Evolutionary conservation across 2,329 filamentous ascomycete genomes (phyloP).

Genomic region (Hansfordia pulvinata): DNA sequence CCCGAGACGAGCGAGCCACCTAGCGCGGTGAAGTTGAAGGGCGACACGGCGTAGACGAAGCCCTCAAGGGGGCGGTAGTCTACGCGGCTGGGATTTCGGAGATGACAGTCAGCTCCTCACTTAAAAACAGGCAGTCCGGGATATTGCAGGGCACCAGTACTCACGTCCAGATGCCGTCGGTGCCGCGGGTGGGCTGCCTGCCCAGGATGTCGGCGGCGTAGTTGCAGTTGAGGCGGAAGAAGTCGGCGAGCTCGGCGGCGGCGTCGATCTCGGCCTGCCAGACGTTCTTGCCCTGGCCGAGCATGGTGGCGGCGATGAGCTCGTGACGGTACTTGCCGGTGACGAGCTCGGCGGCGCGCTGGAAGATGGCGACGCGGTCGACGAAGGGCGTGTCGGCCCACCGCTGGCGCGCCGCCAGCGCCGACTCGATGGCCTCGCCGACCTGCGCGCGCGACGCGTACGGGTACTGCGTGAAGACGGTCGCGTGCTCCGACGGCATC

Average conservation of each 20-base stretch:
- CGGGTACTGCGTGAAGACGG: constrained; percentile 20
- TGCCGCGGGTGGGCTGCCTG: constrained; percentile 74
- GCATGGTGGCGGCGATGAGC: constrained; percentile 89
- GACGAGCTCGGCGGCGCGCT: constrained; percentile 18
- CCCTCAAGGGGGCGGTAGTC: constrained; percentile 41
- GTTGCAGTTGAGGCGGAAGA: constrained; percentile 86
- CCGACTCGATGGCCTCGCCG: constrained; percentile 13
- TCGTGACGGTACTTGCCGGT: constrained; percentile 90
- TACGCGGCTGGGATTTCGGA: constrained; percentile 49
- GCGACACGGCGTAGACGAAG: constrained; percentile 25
- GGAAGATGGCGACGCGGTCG: constrained; percentile 22
- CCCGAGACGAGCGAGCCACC: constrained; percentile 20
- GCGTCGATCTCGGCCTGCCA: constrained; percentile 99
- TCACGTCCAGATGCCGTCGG: constrained; percentile 65
- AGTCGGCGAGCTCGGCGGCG: constrained; percentile 84
- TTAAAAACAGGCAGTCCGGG: not conserved
- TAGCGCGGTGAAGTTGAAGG: constrained; percentile 28
- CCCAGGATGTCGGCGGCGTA: constrained; percentile 86
- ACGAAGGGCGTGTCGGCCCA: constrained; percentile 19
- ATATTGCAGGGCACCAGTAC: too few species aligned
- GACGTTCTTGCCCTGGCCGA: constrained; percentile 94
- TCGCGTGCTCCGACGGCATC: constrained; percentile 19
- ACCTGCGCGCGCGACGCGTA: constrained; percentile 19
- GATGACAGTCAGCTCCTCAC: not conserved
- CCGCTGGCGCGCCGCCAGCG: constrained; percentile 17